Evolutionary conservation across 495 filamentous ascomycete species (phyloP).

Genomic region (Corynascus novoguineensis): DNA sequence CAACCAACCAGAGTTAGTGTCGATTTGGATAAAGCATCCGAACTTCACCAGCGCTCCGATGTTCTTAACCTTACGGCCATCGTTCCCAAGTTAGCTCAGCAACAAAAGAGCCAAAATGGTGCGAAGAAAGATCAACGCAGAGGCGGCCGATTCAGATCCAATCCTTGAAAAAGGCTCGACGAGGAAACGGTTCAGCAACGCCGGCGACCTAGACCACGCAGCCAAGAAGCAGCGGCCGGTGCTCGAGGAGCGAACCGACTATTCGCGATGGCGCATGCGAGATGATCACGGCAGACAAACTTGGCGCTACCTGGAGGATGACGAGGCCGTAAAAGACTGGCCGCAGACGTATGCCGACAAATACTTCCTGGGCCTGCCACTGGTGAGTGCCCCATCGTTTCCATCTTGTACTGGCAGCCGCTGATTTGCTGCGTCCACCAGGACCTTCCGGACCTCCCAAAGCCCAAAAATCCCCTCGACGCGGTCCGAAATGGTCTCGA

Average conservation of each 20-base stretch:
- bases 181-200: constrained; percentile 33
- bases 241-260: constrained; percentile 59
- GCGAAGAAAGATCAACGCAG: constrained; percentile 15
- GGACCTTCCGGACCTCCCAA: constrained; percentile 65
- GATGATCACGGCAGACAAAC: constrained; percentile 81
- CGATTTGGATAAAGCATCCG: too few relatives aligned
- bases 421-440: constrained; percentile 29
- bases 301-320: constrained; percentile 85
- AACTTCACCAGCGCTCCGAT: too few relatives aligned
- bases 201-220: constrained; percentile 22
- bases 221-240: constrained; percentile 28
- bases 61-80: neutral
- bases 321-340: constrained; percentile 70
- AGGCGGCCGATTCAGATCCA: constrained; percentile 4
- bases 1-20: too few relatives aligned
- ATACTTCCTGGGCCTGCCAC: constrained; percentile 67
- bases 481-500: constrained; percentile 74
- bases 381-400: constrained; percentile 25
- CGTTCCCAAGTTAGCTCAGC: neutral
- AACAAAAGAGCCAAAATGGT: constrained; percentile 13
- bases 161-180: constrained; percentile 22
- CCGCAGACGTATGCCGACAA: constrained; percentile 81
- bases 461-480: constrained; percentile 66
- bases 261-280: constrained; percentile 73
- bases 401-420: neutral